Conservation (phyloP, 805 yeast genomes). For the Komagataella phaffii region DNA sequence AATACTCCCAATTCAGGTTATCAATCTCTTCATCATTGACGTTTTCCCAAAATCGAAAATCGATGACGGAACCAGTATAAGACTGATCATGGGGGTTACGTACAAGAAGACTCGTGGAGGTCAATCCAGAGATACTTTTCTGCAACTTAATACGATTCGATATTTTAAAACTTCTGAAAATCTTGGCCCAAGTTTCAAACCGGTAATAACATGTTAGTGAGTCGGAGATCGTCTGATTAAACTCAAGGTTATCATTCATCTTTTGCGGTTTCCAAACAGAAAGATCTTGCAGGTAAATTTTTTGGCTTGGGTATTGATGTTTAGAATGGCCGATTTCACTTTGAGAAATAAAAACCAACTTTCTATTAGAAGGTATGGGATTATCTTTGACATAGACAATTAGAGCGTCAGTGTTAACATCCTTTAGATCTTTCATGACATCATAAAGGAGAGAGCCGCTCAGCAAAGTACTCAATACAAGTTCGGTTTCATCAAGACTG, state of each 20-base stretch:
- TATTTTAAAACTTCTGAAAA: slow-evolving; percentile 31
- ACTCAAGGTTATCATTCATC: slow-evolving; percentile 9
- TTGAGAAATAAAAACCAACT: slow-evolving; percentile 44
- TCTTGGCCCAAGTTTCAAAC: slow-evolving; percentile 31
- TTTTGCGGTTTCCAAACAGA: slow-evolving; percentile 22
- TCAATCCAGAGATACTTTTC: slow-evolving; percentile 35
- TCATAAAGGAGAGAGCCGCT: slow-evolving; percentile 39
- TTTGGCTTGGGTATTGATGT: slow-evolving; percentile 50
- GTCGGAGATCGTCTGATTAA: slow-evolving; percentile 11
- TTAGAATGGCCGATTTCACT: slow-evolving; percentile 68
- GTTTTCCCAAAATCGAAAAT: slow-evolving; percentile 5
- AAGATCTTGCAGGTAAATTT: slow-evolving; percentile 48
- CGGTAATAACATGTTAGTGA: slow-evolving; percentile 34
- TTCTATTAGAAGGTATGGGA: slow-evolving; percentile 14
- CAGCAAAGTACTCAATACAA: slow-evolving; percentile 37
- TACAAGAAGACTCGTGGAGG: slow-evolving; percentile 11
- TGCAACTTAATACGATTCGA: slow-evolving; percentile 42
- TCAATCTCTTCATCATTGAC: slow-evolving; percentile 1
- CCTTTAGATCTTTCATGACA: slow-evolving; percentile 42
- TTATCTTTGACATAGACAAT: slow-evolving; percentile 24
- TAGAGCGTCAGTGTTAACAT: slow-evolving; percentile 36
- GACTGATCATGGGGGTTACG: neutral
- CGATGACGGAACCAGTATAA: slow-evolving; percentile 2
- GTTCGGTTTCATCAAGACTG: slow-evolving; percentile 18
- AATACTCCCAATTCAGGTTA: slow-evolving; percentile 1